Conservation (phyloP, 2,329 filamentous ascomycete genomes). For the Rutstroemia sp. region DNA sequence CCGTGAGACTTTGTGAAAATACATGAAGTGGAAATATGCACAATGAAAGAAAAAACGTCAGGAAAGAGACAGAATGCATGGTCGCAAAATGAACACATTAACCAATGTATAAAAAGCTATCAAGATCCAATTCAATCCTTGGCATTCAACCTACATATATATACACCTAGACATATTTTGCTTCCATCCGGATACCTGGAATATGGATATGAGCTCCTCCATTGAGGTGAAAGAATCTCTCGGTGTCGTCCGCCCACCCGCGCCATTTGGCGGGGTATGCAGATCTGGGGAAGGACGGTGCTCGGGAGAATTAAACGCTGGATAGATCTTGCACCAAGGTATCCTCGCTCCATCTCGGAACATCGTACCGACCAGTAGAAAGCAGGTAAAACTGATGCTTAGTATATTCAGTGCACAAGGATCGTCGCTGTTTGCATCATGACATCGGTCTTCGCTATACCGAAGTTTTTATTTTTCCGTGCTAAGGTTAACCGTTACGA, state of each 20-base stretch:
- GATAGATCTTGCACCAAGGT: too few species aligned
- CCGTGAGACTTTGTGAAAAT: conserved; percentile 29
- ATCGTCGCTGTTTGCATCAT: conserved; percentile 4
- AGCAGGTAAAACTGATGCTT: neutral
- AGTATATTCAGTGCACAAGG: neutral
- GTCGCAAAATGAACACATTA: neutral
- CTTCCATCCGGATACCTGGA: neutral
- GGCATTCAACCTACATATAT: neutral
- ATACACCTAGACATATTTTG: neutral
- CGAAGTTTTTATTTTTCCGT: conserved; percentile 17
- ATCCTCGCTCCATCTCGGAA: neutral
- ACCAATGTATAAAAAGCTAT: neutral
- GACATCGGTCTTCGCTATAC: conserved; percentile 12
- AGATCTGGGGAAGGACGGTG: neutral
- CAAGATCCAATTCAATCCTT: neutral
- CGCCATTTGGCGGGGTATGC: neutral
- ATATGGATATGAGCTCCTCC: neutral
- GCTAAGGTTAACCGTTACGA: neutral
- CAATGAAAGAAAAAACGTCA: neutral
- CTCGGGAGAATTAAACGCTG: neutral
- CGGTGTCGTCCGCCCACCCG: neutral
- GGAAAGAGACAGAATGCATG: neutral
- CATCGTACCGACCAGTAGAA: neutral
- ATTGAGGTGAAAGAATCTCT: neutral
- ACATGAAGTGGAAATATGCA: neutral